Percentiles rank a stretch among this genome's conserved stretches.
phyloP scores from a whole-genome alignment of 495 filamentous ascomycete species.

The Bacidia gigantensis region DNA sequence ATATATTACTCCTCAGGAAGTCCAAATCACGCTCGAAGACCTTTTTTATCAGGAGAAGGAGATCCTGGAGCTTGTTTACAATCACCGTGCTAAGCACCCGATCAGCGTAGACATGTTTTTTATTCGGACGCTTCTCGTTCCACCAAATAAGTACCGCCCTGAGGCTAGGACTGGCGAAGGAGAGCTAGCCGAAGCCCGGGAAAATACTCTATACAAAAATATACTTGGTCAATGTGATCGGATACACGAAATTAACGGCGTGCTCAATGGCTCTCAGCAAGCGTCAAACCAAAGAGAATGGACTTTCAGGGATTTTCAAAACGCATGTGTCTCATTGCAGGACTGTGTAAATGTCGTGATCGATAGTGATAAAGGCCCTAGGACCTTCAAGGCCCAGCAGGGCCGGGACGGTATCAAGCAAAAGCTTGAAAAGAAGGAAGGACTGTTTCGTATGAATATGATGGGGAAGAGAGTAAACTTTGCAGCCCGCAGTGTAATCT shows the following conservation, averaged over 20 bases:
- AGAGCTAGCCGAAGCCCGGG: constrained; percentile 66
- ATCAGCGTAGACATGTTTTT: constrained; percentile 86
- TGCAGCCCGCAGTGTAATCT: constrained; percentile 94
- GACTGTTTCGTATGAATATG: constrained; percentile 97
- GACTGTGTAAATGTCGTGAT: constrained; percentile 82
- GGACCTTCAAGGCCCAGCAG: constrained; percentile 50
- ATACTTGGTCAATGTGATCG: constrained; percentile 57
- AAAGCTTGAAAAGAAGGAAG: constrained; percentile 96
- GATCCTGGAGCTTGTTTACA: constrained; percentile 68
- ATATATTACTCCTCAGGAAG: constrained; percentile 62
- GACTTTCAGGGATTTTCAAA: constrained; percentile 47
- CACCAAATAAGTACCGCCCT: constrained; percentile 85
- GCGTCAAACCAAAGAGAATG: constrained; percentile 30
- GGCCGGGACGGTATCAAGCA: constrained; percentile 90
- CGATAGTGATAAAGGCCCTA: constrained; percentile 70
- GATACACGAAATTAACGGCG: constrained; percentile 62
- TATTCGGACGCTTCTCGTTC: constrained; percentile 66
- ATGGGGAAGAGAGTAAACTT: constrained; percentile 99
- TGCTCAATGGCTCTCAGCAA: constrained; percentile 42
- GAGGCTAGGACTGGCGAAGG: constrained; percentile 66
- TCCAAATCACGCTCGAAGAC: constrained; percentile 56
- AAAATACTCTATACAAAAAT: constrained; percentile 71
- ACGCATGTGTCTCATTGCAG: constrained; percentile 69
- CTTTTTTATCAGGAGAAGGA: constrained; percentile 82
- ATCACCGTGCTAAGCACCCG: constrained; percentile 45